Percentiles rank a stretch among this genome's conserved stretches.
These are phyloP conservation scores for Millerozyma miso DNA, from an alignment of 805 yeast genomes.

Conservation along the genomic window DNA sequence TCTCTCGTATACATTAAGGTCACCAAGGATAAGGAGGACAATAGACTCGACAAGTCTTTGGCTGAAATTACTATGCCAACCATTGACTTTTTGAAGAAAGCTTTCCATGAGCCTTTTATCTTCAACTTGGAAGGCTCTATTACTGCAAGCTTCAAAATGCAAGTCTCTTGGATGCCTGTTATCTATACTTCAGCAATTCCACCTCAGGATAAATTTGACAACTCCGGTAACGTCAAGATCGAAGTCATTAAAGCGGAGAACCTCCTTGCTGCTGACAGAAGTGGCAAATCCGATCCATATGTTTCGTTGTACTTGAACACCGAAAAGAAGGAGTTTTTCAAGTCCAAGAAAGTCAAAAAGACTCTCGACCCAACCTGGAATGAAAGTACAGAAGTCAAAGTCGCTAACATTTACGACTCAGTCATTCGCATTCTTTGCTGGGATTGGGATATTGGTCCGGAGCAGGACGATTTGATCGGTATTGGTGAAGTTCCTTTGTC, in stretches of 20 bases:
- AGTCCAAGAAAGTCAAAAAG: slow-evolving; percentile 78
- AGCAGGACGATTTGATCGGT: slow-evolving; percentile 79
- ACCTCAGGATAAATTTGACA: slow-evolving; percentile 66
- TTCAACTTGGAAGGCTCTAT: slow-evolving; percentile 53
- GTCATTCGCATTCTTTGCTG: slow-evolving; percentile 51
- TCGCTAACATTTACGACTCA: slow-evolving; percentile 61
- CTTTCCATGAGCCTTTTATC: slow-evolving; percentile 59
- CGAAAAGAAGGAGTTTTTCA: slow-evolving; percentile 52
- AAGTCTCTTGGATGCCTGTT: slow-evolving; percentile 78
- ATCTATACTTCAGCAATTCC: slow-evolving; percentile 54
- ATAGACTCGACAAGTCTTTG: slow-evolving; percentile 52
- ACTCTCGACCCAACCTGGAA: slow-evolving; percentile 90
- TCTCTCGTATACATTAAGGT: slow-evolving; percentile 63
- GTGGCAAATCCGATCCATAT: slow-evolving; percentile 94
- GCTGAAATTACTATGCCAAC: slow-evolving; percentile 68
- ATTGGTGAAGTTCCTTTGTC: slow-evolving; percentile 52
- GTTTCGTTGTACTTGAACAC: slow-evolving; percentile 66
- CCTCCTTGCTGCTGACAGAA: slow-evolving; percentile 80
- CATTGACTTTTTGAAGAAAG: slow-evolving; percentile 54
- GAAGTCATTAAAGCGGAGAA: slow-evolving; percentile 60
- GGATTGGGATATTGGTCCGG: slow-evolving; percentile 96
- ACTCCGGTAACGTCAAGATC: slow-evolving; percentile 67
- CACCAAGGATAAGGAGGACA: slow-evolving; percentile 49
- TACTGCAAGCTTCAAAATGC: slow-evolving; percentile 50
- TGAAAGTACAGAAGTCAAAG: slow-evolving; percentile 55